Conservation (phyloP, 345 rosid species). For the Populus simonii region DNA sequence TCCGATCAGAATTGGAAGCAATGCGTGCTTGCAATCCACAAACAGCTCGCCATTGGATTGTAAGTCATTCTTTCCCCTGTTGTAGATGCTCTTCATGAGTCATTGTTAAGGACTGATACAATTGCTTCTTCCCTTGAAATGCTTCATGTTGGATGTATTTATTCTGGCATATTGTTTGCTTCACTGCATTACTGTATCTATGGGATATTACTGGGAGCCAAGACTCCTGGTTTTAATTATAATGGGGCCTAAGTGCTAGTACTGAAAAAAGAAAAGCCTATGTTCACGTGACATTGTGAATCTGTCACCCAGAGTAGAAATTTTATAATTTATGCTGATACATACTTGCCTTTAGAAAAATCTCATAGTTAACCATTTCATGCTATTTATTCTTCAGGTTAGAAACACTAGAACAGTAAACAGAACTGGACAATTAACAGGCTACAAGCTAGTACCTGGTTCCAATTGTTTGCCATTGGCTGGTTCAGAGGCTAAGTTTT, state of each 20-base stretch:
- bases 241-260: background rate
- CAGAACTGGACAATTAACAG: conserved; percentile 82
- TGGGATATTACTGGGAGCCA: background rate
- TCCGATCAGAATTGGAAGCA: conserved; percentile 69
- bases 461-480: conserved; percentile 87
- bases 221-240: background rate
- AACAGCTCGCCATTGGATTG: conserved; percentile 90
- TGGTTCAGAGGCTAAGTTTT: conserved; percentile 76
- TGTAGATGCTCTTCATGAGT: background rate
- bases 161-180: background rate
- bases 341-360: background rate
- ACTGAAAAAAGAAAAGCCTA: background rate
- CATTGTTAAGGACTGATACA: background rate
- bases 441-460: conserved; percentile 83
- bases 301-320: background rate
- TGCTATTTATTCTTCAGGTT: conserved; percentile 42
- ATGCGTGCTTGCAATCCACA: conserved; percentile 78
- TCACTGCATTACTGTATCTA: background rate
- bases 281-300: background rate
- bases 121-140: background rate
- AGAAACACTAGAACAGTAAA: conserved; percentile 86
- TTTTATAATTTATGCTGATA: background rate
- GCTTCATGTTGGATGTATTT: background rate
- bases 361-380: background rate
- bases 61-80: conserved; percentile 35